A percentile compares a stretch with the other conserved stretches of the same genome.
phyloP scores from a whole-genome alignment of 1,284 basidiomycete genomes.

The Acaromyces ingoldii region DNA sequence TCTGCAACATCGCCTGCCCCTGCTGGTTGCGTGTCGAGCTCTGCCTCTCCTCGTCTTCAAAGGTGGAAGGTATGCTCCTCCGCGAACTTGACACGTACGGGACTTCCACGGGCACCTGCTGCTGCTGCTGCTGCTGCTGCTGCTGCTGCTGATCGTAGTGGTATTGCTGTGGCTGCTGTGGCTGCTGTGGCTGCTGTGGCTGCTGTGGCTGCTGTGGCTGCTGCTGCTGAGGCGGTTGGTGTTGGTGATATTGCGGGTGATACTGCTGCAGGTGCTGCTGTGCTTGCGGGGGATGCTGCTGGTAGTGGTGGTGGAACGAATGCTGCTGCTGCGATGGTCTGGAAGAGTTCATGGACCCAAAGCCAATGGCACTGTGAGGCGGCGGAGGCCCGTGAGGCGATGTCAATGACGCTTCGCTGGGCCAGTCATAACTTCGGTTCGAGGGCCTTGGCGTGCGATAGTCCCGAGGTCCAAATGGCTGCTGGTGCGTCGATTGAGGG shows the following conservation, averaged over 20 bases:
- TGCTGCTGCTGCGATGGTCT: neutral
- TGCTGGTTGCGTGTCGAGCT: no score
- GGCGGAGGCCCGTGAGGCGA: no score
- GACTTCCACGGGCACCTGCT: conserved; percentile 4
- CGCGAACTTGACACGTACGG: no score
- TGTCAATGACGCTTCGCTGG: no score
- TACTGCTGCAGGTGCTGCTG: conserved; percentile 6
- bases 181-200: conserved; percentile 11
- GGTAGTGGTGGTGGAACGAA: conserved; percentile 13
- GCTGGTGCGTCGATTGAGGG: conserved; percentile 12
- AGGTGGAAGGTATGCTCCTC: no score
- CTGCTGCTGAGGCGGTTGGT: conserved; percentile 11
- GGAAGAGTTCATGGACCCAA: no score
- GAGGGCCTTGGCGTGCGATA: no score
- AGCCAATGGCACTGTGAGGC: no score
- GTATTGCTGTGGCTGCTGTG: conserved; percentile 16
- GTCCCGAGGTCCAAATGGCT: conserved; percentile 5
- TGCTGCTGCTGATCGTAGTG: conserved; percentile 6
- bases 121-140: conserved; percentile 6
- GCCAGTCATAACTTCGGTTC: conserved; percentile 1
- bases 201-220: conserved; percentile 15
- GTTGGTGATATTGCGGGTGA: conserved; percentile 3
- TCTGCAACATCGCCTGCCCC: no score
- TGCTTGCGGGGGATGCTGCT: conserved; percentile 3
- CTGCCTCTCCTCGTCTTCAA: no score